These are phyloP conservation scores for Hypoxylon sp. DNA, from an alignment of 2,329 filamentous ascomycete genomes.

Conservation along the genomic window DNA sequence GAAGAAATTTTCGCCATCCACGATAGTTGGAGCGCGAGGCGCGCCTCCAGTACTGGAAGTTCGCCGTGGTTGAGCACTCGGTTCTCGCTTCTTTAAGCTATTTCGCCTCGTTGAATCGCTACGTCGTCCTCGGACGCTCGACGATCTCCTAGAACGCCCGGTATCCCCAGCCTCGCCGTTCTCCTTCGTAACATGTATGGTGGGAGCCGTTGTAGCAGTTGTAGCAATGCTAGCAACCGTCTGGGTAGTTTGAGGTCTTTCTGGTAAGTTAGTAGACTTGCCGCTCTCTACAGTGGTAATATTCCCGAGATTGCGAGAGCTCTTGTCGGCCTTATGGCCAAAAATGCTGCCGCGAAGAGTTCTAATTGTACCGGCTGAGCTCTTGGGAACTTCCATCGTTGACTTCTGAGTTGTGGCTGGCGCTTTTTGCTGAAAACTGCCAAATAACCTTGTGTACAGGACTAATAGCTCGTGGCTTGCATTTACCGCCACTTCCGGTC, in stretches of 20 bases:
- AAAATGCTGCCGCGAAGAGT: constrained; percentile 84
- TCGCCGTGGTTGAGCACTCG: constrained; percentile 63
- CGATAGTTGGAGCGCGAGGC: constrained; percentile 57
- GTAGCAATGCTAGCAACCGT: constrained; percentile 54
- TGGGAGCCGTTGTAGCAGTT: constrained; percentile 71
- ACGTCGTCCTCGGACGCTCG: constrained; percentile 57
- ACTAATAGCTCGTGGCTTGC: constrained; percentile 86
- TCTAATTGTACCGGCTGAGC: constrained; percentile 76
- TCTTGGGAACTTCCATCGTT: constrained; percentile 72
- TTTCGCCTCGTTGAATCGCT: constrained; percentile 64
- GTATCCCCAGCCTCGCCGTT: constrained; percentile 60
- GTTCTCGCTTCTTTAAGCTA: constrained; percentile 67
- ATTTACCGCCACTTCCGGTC: constrained; percentile 87
- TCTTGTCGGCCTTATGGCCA: constrained; percentile 67
- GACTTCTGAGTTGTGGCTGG: constrained; percentile 54
- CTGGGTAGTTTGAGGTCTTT: constrained; percentile 61
- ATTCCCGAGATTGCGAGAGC: constrained; percentile 52
- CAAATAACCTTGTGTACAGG: constrained; percentile 86
- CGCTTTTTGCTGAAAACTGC: constrained; percentile 60
- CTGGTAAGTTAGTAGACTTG: constrained; percentile 49
- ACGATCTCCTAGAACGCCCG: constrained; percentile 54
- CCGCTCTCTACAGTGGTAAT: constrained; percentile 55
- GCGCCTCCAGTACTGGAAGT: constrained; percentile 59
- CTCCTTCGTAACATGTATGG: constrained; percentile 83
- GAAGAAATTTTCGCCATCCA: constrained; percentile 66